A percentile compares a stretch with the other conserved stretches of the same genome.
Evolutionary conservation across 805 yeast genomes (phyloP).

Genomic region (Schizosaccharomyces japonicus): DNA sequence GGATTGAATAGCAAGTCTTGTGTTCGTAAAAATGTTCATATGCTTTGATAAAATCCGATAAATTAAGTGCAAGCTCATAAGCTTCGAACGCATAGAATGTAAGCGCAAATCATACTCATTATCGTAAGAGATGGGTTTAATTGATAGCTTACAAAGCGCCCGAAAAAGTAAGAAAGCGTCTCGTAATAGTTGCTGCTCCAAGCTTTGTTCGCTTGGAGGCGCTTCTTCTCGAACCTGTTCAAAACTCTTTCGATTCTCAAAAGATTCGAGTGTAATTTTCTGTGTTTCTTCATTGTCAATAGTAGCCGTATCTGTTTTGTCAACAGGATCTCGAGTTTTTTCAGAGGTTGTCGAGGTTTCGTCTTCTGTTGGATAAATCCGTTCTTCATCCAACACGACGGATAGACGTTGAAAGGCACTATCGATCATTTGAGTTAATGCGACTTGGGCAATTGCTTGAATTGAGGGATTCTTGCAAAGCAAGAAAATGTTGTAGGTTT

Average conservation of each 20-base stretch:
- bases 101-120: constrained; percentile 44
- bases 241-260: constrained; percentile 14
- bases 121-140: constrained; percentile 29
- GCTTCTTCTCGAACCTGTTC: constrained; percentile 4
- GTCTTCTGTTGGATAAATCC: neutral
- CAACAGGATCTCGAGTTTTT: constrained; percentile 5
- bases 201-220: constrained; percentile 18
- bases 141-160: constrained; percentile 81
- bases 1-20: constrained; percentile 15
- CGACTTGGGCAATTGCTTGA: constrained; percentile 88
- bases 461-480: constrained; percentile 58
- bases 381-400: neutral
- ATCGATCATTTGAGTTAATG: constrained; percentile 70
- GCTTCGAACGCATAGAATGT: constrained; percentile 75
- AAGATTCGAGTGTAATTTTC: constrained; percentile 13
- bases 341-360: neutral
- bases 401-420: constrained; percentile 56
- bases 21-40: constrained; percentile 49
- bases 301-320: constrained; percentile 4
- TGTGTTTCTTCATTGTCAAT: constrained; percentile 7
- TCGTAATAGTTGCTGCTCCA: constrained; percentile 42
- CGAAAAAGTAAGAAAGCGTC: constrained; percentile 86
- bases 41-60: constrained; percentile 70
- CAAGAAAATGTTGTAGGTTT: constrained; percentile 76
- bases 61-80: constrained; percentile 66